Evolutionary conservation across 2,329 filamentous ascomycete species (phyloP).

Genomic region (Delphinella strobiligena): DNA sequence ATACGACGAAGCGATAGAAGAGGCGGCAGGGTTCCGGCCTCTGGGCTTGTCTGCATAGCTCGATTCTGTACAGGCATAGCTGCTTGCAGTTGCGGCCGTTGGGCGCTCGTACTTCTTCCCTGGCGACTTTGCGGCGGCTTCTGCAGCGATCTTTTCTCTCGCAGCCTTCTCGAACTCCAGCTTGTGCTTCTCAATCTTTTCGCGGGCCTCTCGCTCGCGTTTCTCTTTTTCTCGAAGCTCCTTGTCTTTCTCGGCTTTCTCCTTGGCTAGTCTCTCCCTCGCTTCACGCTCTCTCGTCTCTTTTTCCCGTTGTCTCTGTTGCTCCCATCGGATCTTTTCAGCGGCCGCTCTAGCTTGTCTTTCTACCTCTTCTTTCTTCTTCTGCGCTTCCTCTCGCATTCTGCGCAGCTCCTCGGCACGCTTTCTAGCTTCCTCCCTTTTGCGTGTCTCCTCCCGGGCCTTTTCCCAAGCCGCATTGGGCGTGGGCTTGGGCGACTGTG

Average conservation of each 20-base stretch:
- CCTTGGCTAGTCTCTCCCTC: slow-evolving; percentile 32
- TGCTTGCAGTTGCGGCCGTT: slow-evolving; percentile 45
- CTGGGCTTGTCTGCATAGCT: slow-evolving; percentile 30
- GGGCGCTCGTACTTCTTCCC: slow-evolving; percentile 27
- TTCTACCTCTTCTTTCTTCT: slow-evolving; percentile 33
- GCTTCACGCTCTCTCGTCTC: slow-evolving; percentile 37
- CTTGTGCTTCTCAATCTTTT: slow-evolving; percentile 30
- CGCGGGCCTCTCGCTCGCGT: slow-evolving; percentile 21
- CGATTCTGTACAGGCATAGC: slow-evolving; percentile 50
- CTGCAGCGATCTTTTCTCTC: slow-evolving; percentile 21
- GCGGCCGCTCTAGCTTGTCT: slow-evolving; percentile 31
- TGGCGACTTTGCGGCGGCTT: slow-evolving; percentile 11
- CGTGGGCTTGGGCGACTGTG: slow-evolving; percentile 14
- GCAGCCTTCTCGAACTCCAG: slow-evolving; percentile 27
- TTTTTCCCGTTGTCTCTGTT: slow-evolving; percentile 34
- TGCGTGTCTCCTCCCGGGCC: slow-evolving; percentile 54
- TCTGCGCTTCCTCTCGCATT: slow-evolving; percentile 46
- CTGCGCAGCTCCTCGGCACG: slow-evolving; percentile 46
- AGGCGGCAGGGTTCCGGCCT: slow-evolving; percentile 37
- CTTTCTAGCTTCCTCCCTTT: slow-evolving; percentile 49
- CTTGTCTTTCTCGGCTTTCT: slow-evolving; percentile 27
- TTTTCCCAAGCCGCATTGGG: slow-evolving; percentile 47
- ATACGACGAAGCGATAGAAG: slow-evolving; percentile 34
- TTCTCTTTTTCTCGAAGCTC: slow-evolving; percentile 28
- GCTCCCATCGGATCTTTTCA: slow-evolving; percentile 41